Conservation (phyloP, 192 early-diverging fungal genomes). For the Rhizophagus clarus region DNA sequence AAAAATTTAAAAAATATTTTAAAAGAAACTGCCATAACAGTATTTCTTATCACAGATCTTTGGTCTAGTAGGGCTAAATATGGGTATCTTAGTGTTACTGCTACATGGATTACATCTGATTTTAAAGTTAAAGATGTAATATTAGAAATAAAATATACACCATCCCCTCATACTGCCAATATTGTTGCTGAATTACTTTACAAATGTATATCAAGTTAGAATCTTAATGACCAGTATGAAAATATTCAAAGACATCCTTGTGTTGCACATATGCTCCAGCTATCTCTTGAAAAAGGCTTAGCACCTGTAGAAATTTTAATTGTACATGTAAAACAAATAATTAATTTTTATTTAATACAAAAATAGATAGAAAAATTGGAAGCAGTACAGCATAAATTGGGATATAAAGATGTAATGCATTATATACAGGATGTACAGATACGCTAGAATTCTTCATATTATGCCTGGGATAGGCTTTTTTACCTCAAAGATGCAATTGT, state of each 20-base stretch:
- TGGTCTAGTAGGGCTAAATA: slow-evolving; percentile 1
- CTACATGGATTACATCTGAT: slow-evolving; percentile 9
- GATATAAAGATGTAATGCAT: neutral
- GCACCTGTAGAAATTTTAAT: too few relatives aligned
- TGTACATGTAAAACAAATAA: slow-evolving; percentile 2
- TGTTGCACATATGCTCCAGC: neutral
- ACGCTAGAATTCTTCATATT: neutral
- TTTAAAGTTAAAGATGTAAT: slow-evolving; percentile 1
- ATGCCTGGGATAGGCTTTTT: neutral
- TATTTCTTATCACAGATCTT: slow-evolving; percentile 5
- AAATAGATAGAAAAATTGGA: slow-evolving; percentile 7
- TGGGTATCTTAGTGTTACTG: slow-evolving; percentile 9
- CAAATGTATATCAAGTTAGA: neutral
- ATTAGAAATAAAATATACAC: slow-evolving; percentile 3
- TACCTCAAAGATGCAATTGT: slow-evolving; percentile 7
- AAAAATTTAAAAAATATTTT: neutral
- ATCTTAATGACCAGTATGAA: neutral
- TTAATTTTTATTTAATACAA: slow-evolving; percentile 15
- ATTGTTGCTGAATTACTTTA: neutral
- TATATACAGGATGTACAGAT: slow-evolving; percentile 1
- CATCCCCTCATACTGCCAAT: too few relatives aligned
- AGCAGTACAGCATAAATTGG: neutral
- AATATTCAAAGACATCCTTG: neutral
- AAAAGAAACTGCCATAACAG: neutral
- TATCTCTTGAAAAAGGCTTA: slow-evolving; percentile 1